Conservation (phyloP, 768 basidiomycete genomes). For the Lactarius akahatsu region DNA sequence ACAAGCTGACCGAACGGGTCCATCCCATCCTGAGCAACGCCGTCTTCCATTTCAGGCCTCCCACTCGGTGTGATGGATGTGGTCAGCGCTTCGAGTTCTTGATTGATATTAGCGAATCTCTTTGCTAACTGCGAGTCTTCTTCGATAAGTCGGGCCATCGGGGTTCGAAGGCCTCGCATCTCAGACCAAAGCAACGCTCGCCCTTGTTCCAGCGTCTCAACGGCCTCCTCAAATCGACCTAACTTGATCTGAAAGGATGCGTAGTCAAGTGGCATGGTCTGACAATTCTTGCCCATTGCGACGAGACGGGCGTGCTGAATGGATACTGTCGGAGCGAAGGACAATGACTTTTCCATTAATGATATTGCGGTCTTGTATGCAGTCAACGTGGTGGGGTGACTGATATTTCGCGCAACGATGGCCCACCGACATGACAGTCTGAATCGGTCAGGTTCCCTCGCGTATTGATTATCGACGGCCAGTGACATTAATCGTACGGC, state of each 20-base stretch:
- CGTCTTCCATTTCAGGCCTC: too few relatives aligned
- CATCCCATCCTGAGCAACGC: too few relatives aligned
- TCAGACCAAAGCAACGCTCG: conserved; percentile 11
- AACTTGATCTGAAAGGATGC: conserved; percentile 10
- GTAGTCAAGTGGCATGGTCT: background rate
- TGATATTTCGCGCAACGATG: background rate
- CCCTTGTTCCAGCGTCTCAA: conserved; percentile 19
- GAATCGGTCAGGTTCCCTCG: background rate
- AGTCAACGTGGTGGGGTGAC: background rate
- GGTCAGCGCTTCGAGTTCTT: background rate
- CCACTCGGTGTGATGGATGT: too few relatives aligned
- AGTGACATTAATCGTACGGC: background rate
- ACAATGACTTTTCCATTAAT: background rate
- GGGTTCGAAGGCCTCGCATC: conserved; percentile 11
- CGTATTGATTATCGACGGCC: background rate
- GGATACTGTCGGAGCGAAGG: background rate
- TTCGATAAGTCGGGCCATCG: background rate
- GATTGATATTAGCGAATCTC: background rate
- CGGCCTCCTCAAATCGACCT: conserved; percentile 11
- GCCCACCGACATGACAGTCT: background rate
- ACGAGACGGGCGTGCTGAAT: background rate
- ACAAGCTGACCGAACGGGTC: background rate
- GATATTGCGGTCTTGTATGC: background rate
- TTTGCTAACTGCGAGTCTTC: background rate
- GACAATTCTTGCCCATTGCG: background rate